Evolutionary conservation across 2,329 filamentous ascomycete genomes (phyloP), one percentile per base, ranked within the genome.

Genomic region (Dactylellina leptospora): DNA sequence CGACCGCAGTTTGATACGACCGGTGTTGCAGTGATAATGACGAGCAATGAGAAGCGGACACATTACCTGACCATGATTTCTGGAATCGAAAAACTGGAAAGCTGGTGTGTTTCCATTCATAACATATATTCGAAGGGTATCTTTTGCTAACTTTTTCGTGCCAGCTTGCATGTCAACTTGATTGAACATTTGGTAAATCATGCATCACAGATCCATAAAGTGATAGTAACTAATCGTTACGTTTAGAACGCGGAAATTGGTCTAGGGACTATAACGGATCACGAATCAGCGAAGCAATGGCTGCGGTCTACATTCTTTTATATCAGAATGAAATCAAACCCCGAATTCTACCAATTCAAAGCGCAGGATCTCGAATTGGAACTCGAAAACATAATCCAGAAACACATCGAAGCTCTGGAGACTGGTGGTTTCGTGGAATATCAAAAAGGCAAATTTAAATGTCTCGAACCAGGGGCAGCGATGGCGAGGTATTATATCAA

Each of bases 401-500:
- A 85, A 54, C 87, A 90, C 66, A 85, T 95, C 40, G 83, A 82
- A 9, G 81, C 87, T n/a, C 82, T 96, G 0, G 83, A 86, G 66
- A 83, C 88, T 23, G 79, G 82, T 36, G 81, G 83, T 0, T 81
- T 95, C 4, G 82, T 92, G 10, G 72, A 78, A 18, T 79, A 77
- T 4, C 73, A 77, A 9, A 78, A 79, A 1, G 78, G 82, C 0
- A 79, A 79, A 2, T 83, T 93, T 50, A 82, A 80, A 23, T 87
- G 86, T 45, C 93, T 90, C 0, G 86, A 88, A 51, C 91, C 89
- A 76, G 91, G 91, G 1, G 84, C 89, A 62, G 88, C 89, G 3
- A 96, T 96, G 91, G 90, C 91, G 44, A 85, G 87, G 50, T 96
- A 93, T 78, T 93, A 91, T 81, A 82, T 95, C 2, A 86, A 86